Conservation (phyloP, 768 basidiomycete species). For the Lactifluus volemus region DNA sequence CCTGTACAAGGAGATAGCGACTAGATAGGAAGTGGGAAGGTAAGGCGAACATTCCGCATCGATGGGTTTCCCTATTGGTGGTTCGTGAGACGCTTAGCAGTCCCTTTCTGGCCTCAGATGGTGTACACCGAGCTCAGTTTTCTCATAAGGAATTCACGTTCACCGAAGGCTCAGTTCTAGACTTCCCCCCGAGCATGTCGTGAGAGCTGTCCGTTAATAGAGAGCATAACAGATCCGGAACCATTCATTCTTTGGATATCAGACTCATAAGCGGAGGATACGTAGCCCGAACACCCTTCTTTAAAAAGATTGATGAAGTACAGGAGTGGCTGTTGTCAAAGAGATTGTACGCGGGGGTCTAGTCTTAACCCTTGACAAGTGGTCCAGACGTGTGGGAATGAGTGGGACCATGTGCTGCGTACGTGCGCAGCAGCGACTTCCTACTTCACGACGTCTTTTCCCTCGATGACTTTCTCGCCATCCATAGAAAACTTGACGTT, state of each 20-base stretch:
- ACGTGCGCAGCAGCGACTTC: conserved; percentile 17
- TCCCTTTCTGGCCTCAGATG: background rate
- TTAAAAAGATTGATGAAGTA: too few species aligned
- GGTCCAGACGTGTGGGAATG: background rate
- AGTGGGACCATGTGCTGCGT: background rate
- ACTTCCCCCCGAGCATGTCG: background rate
- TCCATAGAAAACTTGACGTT: conserved; percentile 75
- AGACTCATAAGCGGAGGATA: background rate
- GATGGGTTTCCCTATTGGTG: background rate
- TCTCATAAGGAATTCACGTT: background rate
- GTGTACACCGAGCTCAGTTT: background rate
- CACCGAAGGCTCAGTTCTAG: background rate
- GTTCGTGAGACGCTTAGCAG: background rate
- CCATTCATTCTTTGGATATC: background rate
- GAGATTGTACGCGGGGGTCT: background rate
- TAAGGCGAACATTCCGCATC: too few species aligned
- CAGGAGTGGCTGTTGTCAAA: background rate
- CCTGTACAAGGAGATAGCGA: too few species aligned
- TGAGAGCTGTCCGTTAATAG: too few species aligned
- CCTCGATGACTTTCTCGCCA: conserved; percentile 62
- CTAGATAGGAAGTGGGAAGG: too few species aligned
- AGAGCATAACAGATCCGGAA: too few species aligned
- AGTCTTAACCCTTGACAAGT: too few species aligned
- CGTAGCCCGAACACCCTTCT: background rate
- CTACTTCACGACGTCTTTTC: conserved; percentile 41